Evolutionary conservation across 148 eudicot species (phyloP).

Genomic region (Rhododendron kiyosumense): DNA sequence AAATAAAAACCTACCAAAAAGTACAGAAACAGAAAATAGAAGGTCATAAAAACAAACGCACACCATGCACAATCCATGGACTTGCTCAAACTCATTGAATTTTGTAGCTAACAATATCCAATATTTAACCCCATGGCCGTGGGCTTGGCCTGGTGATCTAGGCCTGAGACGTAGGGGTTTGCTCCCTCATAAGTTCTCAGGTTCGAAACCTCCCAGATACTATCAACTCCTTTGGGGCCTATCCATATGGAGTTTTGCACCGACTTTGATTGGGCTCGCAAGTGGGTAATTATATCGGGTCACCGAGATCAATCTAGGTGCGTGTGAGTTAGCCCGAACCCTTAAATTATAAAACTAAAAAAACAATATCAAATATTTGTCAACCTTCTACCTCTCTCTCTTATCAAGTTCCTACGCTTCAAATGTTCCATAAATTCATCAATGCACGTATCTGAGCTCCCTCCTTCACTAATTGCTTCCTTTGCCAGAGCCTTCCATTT

Average conservation of each 20-base stretch:
- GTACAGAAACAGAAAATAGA: neutral
- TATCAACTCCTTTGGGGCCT: too few species aligned
- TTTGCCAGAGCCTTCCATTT: conserved; percentile 8
- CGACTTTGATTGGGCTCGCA: neutral
- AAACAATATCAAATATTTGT: neutral
- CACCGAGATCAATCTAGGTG: neutral
- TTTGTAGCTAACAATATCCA: neutral
- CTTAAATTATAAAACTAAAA: too few species aligned
- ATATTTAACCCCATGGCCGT: too few species aligned
- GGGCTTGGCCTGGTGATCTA: too few species aligned
- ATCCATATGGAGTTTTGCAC: too few species aligned
- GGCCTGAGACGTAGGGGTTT: too few species aligned
- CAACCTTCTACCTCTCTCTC: neutral
- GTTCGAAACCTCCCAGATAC: too few species aligned
- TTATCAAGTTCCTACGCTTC: neutral
- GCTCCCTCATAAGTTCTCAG: too few species aligned
- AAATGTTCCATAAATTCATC: conserved; percentile 9
- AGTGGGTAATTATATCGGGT: neutral
- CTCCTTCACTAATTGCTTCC: conserved; percentile 12
- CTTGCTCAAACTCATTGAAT: neutral
- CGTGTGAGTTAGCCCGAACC: neutral
- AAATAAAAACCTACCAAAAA: neutral
- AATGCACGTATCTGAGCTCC: conserved; percentile 13
- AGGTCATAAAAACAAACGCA: neutral
- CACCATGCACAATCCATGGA: neutral